A percentile compares a stretch with the other conserved stretches of the same genome.
Conservation (phyloP, 345 rosid genomes). For the Eucalyptus cladocalyx region DNA sequence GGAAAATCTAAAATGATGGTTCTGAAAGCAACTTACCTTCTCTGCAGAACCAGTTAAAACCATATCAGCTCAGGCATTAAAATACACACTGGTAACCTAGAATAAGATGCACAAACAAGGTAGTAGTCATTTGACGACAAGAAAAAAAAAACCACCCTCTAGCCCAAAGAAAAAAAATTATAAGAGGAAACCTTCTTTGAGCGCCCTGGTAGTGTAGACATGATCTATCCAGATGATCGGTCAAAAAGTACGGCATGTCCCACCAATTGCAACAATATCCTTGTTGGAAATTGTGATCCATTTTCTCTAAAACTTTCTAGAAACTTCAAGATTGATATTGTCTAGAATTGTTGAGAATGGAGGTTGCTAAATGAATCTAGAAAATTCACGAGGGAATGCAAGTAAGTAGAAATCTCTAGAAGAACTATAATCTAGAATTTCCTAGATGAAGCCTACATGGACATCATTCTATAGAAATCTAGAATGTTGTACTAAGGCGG, state of each 20-base stretch:
- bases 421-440: too few relatives aligned
- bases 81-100: conserved; percentile 87
- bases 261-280: conserved; percentile 93
- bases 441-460: too few relatives aligned
- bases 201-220: conserved; percentile 82
- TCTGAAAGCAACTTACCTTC: conserved; percentile 34
- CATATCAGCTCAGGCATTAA: conserved; percentile 47
- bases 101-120: neutral
- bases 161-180: neutral
- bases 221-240: conserved; percentile 60
- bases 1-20: neutral
- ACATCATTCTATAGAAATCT: too few relatives aligned
- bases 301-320: too few relatives aligned
- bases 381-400: too few relatives aligned
- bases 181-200: conserved; percentile 63
- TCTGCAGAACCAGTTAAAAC: conserved; percentile 84
- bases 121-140: neutral
- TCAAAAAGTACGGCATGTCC: conserved; percentile 74
- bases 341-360: too few relatives aligned
- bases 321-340: too few relatives aligned
- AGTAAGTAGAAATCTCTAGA: too few relatives aligned
- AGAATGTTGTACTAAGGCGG: too few relatives aligned
- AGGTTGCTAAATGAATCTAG: too few relatives aligned
- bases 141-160: neutral
- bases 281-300: too few relatives aligned